Conservation (phyloP, 2,329 filamentous ascomycete genomes). For the Rutstroemia sp. region DNA sequence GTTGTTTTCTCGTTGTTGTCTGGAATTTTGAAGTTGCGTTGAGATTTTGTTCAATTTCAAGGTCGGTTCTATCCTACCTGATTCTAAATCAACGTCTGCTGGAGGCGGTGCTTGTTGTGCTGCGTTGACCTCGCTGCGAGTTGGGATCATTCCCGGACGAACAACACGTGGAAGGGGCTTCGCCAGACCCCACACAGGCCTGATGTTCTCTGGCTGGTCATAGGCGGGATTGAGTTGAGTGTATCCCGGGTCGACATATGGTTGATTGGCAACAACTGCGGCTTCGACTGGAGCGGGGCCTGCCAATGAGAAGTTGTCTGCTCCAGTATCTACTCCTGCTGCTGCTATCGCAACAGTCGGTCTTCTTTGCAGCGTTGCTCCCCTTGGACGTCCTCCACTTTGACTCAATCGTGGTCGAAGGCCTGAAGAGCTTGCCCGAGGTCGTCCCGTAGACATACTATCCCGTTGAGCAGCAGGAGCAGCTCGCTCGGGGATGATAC, state of each 20-base stretch:
- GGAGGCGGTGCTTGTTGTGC: slow-evolving; percentile 23
- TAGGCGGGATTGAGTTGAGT: slow-evolving; percentile 46
- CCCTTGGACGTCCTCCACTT: slow-evolving; percentile 1
- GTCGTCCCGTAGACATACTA: neutral
- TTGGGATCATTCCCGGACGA: slow-evolving; percentile 44
- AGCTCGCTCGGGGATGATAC: slow-evolving; percentile 2
- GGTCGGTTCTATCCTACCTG: slow-evolving; percentile 33
- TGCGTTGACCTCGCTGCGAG: slow-evolving; percentile 32
- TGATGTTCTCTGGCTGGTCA: slow-evolving; percentile 40
- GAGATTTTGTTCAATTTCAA: slow-evolving; percentile 18
- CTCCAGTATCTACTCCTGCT: slow-evolving; percentile 4
- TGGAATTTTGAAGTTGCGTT: slow-evolving; percentile 17
- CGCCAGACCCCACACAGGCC: slow-evolving; percentile 46
- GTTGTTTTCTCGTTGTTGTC: slow-evolving; percentile 19
- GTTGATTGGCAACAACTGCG: slow-evolving; percentile 30
- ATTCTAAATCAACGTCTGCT: slow-evolving; percentile 36
- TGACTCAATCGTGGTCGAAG: slow-evolving; percentile 3
- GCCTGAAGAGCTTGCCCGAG: slow-evolving; percentile 3
- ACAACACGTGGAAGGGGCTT: slow-evolving; percentile 47
- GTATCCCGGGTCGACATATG: slow-evolving; percentile 46
- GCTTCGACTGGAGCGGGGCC: slow-evolving; percentile 19
- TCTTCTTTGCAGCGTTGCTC: slow-evolving; percentile 5
- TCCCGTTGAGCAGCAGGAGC: neutral
- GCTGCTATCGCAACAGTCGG: slow-evolving; percentile 6
- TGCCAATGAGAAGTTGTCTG: slow-evolving; percentile 26